Evolutionary conservation across 768 basidiomycete species (phyloP), one percentile per base, ranked within the genome.

Genomic region (Leucocoprinus birnbaumii): DNA sequence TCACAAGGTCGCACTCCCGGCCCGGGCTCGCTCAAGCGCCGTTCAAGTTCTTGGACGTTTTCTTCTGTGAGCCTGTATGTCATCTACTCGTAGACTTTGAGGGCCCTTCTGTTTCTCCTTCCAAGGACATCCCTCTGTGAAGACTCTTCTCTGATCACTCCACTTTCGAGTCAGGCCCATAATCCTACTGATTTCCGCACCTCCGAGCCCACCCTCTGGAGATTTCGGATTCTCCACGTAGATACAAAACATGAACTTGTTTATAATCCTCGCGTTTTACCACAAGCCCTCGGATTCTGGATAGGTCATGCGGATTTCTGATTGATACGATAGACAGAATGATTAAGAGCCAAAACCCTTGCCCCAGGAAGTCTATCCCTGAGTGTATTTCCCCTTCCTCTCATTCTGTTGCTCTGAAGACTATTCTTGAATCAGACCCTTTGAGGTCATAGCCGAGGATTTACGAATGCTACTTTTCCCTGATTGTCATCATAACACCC

Each of bases 141-240:
- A 5, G 11, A 11, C 31, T 31, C 31, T 31, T 31, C 31, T 31
- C 6, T 5, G 31, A 31, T 31, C 11, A 5, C 31, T 31, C 31
- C 31, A 5, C 31, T 31, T 31, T 31, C 21, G 53, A 47, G 38
- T 37, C 44, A 38, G 25, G 31, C 11, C 31, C 31, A n/a, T n/a
- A n/a, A n/a, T n/a, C n/a, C n/a, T n/a, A n/a, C n/a, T n/a, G n/a
- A n/a, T n/a, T n/a, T n/a, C n/a, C n/a, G n/a, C n/a, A n/a, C n/a
- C n/a, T n/a, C n/a, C n/a, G n/a, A n/a, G n/a, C n/a, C n/a, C n/a
- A n/a, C n/a, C n/a, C 19, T 21, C 24, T 19, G 44, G 45, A 54
- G 53, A 46, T 38, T 40, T 26, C 51, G 19, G 34, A 24, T 26
- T 44, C 34, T 54, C 53, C 53, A 54, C 53, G 53, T n/a, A 54